phyloP scores from a whole-genome alignment of 371 early-diverging fungal genomes.

The Mortierella sp. region DNA sequence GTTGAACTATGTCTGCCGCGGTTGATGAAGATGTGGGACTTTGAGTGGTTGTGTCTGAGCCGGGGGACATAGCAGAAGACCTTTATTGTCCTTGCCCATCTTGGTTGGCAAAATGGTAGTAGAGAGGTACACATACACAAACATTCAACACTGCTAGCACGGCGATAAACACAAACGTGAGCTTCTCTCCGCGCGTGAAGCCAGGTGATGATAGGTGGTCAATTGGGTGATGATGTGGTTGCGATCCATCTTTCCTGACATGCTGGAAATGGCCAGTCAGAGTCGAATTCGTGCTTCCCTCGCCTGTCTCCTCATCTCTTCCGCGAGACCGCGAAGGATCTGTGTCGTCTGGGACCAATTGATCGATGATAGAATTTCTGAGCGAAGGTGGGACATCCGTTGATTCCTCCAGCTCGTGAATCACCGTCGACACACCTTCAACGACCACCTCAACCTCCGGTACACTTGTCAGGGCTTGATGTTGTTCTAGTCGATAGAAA shows the following conservation, averaged over 20 bases:
- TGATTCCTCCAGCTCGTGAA: slow-evolving; percentile 23
- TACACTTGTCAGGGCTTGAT: slow-evolving; percentile 23
- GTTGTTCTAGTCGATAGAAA: slow-evolving; percentile 41
- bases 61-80: background rate
- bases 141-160: slow-evolving; percentile 43
- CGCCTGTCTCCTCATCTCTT: background rate
- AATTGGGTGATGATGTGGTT: background rate
- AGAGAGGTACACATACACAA: slow-evolving; percentile 50
- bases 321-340: slow-evolving; percentile 13
- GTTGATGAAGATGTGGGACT: too few relatives aligned
- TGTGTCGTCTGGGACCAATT: slow-evolving; percentile 24
- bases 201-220: slow-evolving; percentile 32
- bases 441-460: slow-evolving; percentile 25
- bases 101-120: slow-evolving; percentile 40
- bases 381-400: slow-evolving; percentile 33
- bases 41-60: too few relatives aligned
- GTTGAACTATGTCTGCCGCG: too few relatives aligned
- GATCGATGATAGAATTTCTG: slow-evolving; percentile 28
- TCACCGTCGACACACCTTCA: slow-evolving; percentile 24
- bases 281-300: background rate
- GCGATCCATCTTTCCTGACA: background rate
- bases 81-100: slow-evolving; percentile 1
- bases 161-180: slow-evolving; percentile 39
- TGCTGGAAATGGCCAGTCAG: too few relatives aligned
- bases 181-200: slow-evolving; percentile 51